Base-by-base conservation (phyloP, 352 stramenopile species). In the Phytophthora pluvialis region DNA sequence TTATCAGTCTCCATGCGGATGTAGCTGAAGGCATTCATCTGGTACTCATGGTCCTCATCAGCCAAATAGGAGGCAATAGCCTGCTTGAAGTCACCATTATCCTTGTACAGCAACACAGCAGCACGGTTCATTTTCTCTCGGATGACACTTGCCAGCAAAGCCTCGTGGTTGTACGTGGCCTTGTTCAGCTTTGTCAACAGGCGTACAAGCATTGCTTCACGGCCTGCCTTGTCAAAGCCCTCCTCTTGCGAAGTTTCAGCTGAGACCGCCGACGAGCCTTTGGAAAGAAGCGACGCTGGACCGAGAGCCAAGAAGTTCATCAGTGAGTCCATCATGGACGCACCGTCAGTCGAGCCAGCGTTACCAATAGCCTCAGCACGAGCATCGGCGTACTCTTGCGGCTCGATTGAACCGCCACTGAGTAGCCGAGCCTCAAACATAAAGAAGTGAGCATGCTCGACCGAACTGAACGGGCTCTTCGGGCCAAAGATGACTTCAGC, bases 381-480 rank as follows among this genome's bases (percentile, higher is more conserved):
- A 2, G 83, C 80, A 56, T 90, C 84, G 1, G 86, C 88, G 49
- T 96, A 96, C 52, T 93, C 78, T 35, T 94, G 84, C 2, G 86
- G 77, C 50, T 95, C 88, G 39, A 95, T 95, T 3, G 82, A 86
- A 2, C 82, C 88, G 16, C 85, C 81, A 78, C 88, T 96, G 16
- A 96, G 72, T 55, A 95, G 53, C n/a, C 86, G 81, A 32, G 88
- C 88, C 56, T 96, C 88, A 54, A 96, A 96, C 88, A 96, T 96
- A 55, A 93, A 96, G 72, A 95, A 96, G 47, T 94, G 86, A 26
- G 86, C 86, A 58, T 95, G 83, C 58, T 95, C 88, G 7, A 93
- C 80, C 11, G 86, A 91, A 58, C 82, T 91, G 54, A 95, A 95
- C 9, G 58, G 60, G 35, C 70, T 87, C 10, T 69, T 77, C 1